Percentiles rank a stretch among this genome's conserved stretches.
Evolutionary conservation across 768 basidiomycete species (phyloP).

Genomic region (Ephemerocybe angulata): DNA sequence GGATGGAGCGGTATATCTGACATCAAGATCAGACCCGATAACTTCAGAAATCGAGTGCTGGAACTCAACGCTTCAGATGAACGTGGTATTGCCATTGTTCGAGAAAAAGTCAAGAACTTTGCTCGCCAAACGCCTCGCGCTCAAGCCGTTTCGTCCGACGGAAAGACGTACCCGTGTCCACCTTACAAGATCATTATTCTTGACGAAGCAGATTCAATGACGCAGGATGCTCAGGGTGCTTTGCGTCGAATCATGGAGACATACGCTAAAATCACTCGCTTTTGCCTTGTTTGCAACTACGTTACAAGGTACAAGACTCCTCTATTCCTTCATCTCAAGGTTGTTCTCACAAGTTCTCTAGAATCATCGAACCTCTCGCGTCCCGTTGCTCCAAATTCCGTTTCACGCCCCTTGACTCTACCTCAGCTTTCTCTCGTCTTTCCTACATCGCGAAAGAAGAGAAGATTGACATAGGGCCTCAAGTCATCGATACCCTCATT

Average conservation of each 20-base stretch:
- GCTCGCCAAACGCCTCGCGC: slow-evolving; percentile 88
- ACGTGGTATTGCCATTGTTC: slow-evolving; percentile 92
- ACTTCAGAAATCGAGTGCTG: slow-evolving; percentile 88
- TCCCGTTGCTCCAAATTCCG: slow-evolving; percentile 99
- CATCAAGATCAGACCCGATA: slow-evolving; percentile 73
- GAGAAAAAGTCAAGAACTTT: slow-evolving; percentile 98
- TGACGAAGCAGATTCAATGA: slow-evolving; percentile 99
- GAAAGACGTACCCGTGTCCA: slow-evolving; percentile 88
- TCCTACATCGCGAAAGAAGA: slow-evolving; percentile 79
- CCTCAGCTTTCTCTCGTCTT: slow-evolving; percentile 72
- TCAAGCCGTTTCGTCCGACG: slow-evolving; percentile 67
- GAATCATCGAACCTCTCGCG: slow-evolving; percentile 96
- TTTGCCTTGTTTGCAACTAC: slow-evolving; percentile 98
- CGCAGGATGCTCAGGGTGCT: slow-evolving; percentile 97
- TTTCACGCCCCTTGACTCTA: slow-evolving; percentile 85
- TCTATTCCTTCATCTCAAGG: not conserved
- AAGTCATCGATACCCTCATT: slow-evolving; percentile 72
- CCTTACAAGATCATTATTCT: slow-evolving; percentile 99
- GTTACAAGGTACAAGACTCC: slow-evolving; percentile 75
- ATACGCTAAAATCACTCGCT: slow-evolving; percentile 94
- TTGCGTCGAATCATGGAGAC: slow-evolving; percentile 99
- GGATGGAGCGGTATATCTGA: not conserved
- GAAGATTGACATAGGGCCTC: slow-evolving; percentile 50
- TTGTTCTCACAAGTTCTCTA: slow-evolving; percentile 25
- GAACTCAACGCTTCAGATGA: slow-evolving; percentile 99